Conservation (phyloP, 257 asterid species). For the Capsicum chinense region DNA sequence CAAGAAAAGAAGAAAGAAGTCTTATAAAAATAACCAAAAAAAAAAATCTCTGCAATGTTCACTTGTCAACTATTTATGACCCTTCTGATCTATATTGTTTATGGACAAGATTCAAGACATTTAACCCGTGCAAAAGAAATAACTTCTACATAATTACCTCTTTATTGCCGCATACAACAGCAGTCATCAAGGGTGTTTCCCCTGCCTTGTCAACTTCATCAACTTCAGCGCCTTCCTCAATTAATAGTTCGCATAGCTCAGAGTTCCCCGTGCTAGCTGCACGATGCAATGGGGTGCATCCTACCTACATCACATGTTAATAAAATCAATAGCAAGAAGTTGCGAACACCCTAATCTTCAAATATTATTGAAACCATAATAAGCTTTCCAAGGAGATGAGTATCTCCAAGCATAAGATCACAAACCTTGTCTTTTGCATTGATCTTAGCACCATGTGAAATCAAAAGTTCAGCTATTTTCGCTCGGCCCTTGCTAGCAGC, state of each 20-base stretch:
- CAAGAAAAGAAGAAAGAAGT: background rate
- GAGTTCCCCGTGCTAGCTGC: slow-evolving; percentile 92
- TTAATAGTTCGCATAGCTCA: slow-evolving; percentile 69
- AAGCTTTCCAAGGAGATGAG: slow-evolving; percentile 7
- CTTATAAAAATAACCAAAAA: background rate
- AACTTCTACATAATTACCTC: slow-evolving; percentile 50
- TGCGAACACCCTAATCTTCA: background rate
- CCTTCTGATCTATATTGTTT: background rate
- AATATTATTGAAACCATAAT: background rate
- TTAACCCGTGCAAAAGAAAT: background rate
- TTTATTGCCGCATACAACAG: slow-evolving; percentile 75
- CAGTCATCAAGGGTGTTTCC: slow-evolving; percentile 91
- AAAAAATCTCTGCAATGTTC: background rate
- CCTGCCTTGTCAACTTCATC: slow-evolving; percentile 88
- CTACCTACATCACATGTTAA: slow-evolving; percentile 56
- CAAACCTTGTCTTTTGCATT: slow-evolving; percentile 87
- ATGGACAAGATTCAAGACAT: background rate
- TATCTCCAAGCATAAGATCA: slow-evolving; percentile 28
- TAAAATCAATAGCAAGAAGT: slow-evolving; percentile 29
- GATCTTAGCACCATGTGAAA: slow-evolving; percentile 81
- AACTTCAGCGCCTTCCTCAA: slow-evolving; percentile 96
- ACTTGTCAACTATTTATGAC: slow-evolving; percentile 16
- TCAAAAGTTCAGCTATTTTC: slow-evolving; percentile 75
- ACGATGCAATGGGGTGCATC: slow-evolving; percentile 97
- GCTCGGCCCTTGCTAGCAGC: slow-evolving; percentile 94